Percentiles rank a stretch among this genome's conserved stretches.
phyloP scores from a whole-genome alignment of 768 basidiomycete species.

The Lepiota venenata region DNA sequence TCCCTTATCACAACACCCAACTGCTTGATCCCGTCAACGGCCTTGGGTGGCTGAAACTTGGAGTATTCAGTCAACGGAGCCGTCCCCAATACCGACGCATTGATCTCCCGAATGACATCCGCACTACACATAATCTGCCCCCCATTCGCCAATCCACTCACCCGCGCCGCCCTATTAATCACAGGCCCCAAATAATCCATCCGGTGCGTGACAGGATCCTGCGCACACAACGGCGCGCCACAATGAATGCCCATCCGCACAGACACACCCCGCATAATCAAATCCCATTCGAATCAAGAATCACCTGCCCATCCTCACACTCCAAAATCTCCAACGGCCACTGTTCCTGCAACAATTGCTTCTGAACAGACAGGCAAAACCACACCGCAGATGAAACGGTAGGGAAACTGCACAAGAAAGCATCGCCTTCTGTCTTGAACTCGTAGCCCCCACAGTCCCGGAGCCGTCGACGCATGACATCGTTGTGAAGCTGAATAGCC shows the following conservation, averaged over 20 bases:
- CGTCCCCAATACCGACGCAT: slow-evolving; percentile 51
- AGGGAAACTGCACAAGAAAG: slow-evolving; percentile 98
- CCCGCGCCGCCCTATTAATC: slow-evolving; percentile 90
- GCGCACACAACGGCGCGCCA: slow-evolving; percentile 85
- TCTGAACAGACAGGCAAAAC: slow-evolving; percentile 88
- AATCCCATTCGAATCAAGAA: slow-evolving; percentile 59
- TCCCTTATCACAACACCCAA: slow-evolving; percentile 66
- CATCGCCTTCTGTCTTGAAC: slow-evolving; percentile 99
- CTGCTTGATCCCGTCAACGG: slow-evolving; percentile 71
- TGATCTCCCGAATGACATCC: slow-evolving; percentile 83
- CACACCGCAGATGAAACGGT: slow-evolving; percentile 81
- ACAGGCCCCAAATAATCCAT: slow-evolving; percentile 99
- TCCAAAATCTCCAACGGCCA: slow-evolving; percentile 97
- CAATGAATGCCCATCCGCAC: slow-evolving; percentile 98
- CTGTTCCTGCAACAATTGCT: slow-evolving; percentile 70
- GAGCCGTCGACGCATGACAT: slow-evolving; percentile 77
- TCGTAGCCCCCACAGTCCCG: slow-evolving; percentile 95
- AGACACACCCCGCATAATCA: slow-evolving; percentile 85
- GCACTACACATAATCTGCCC: slow-evolving; percentile 93
- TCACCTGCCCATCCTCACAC: slow-evolving; percentile 84
- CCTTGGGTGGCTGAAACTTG: slow-evolving; percentile 49
- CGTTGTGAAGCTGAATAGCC: slow-evolving; percentile 90
- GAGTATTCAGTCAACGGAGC: slow-evolving; percentile 62
- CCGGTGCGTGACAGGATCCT: slow-evolving; percentile 85
- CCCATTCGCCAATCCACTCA: slow-evolving; percentile 78